Evolutionary conservation across 1,284 basidiomycete genomes (phyloP), one percentile per base, ranked within the genome.

Genomic region (Heterobasidion irregulare): DNA sequence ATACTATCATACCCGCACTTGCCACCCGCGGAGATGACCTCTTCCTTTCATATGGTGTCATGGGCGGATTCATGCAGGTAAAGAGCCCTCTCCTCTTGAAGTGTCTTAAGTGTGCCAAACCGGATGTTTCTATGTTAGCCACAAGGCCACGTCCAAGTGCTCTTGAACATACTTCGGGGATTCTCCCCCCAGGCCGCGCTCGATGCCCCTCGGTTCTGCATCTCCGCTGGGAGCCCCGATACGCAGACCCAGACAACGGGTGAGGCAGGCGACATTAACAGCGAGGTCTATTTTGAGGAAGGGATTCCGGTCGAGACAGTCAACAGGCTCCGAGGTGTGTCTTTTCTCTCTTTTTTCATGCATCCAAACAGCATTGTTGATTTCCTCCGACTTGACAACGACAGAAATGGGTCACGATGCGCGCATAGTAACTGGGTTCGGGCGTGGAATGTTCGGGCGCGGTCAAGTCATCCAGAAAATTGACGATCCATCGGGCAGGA

Each of bases 131-230:
- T 15, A 46, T 36, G 32, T 8, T 56, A 90, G 84, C 88, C 90
- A 3, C 89, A 94, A 77, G 93, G 94, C 0, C 94, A 97, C 62
- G 79, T 97, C 0, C 95, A 98, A 72, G 92, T 98, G 8, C 76
- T 98, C n/a, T 71, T 98, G 49, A 96, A 94, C 67, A 81, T 95
- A 56, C 78, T 98, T 13, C 83, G 93, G 52, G 94, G 94, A 1
- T 89, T 86, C 68, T 86, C 83, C 3, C 81, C 84, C 0, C 94
- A 97, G 71, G 80, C 89, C 6, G 85, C 92, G 7, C 78, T 97
- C 44, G 96, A 98, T 70, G 89, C 94, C 0, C 94, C 94, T 3
- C 82, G 94, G n/a, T 96, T 98, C 75, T 97, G 94, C 68, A 95
- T 98, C 58, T 92, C 92, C 18, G 81, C 92, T 3, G 91, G 89